Percentiles rank a stretch among this genome's conserved stretches.
These are phyloP conservation scores for Colletotrichum eremochloae DNA, from an alignment of 2,329 filamentous ascomycete genomes.

Conservation along the genomic window DNA sequence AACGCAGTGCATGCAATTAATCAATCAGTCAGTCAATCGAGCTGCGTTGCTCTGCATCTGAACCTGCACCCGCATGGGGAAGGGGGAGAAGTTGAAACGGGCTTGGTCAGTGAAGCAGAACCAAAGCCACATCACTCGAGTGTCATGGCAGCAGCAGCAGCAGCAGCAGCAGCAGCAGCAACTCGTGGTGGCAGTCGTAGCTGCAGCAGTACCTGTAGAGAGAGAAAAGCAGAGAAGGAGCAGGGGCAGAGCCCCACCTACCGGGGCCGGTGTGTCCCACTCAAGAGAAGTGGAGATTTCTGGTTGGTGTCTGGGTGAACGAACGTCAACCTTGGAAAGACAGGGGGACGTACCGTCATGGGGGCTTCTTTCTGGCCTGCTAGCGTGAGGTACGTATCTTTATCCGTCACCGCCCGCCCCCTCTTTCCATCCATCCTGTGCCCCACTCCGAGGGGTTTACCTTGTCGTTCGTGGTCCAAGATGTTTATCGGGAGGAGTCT, in stretches of 20 bases:
- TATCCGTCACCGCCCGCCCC: neutral
- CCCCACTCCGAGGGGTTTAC: neutral
- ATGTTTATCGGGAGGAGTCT: neutral
- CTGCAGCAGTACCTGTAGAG: neutral
- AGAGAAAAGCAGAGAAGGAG: neutral
- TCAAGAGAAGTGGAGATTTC: slow-evolving; percentile 1
- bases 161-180: neutral
- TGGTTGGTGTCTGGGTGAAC: neutral
- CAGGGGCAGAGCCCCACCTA: slow-evolving; percentile 7
- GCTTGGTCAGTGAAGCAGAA: slow-evolving; percentile 36
- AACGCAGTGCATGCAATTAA: slow-evolving; percentile 28
- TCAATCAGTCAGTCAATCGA: slow-evolving; percentile 14
- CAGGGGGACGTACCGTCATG: slow-evolving; percentile 13
- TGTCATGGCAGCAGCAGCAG: slow-evolving; percentile 7
- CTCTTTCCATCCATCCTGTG: neutral
- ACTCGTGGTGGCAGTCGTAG: no score
- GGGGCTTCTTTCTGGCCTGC: neutral
- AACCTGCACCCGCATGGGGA: slow-evolving; percentile 16
- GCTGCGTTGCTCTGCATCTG: slow-evolving; percentile 29
- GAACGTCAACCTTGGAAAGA: slow-evolving; percentile 13
- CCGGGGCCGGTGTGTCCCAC: slow-evolving; percentile 8
- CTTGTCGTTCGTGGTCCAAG: neutral
- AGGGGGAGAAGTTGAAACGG: slow-evolving; percentile 36
- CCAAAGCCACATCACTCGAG: slow-evolving; percentile 3
- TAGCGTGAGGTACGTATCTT: neutral